Base-by-base conservation (phyloP, 306 rosid species). In the Acmispon strigosus region DNA sequence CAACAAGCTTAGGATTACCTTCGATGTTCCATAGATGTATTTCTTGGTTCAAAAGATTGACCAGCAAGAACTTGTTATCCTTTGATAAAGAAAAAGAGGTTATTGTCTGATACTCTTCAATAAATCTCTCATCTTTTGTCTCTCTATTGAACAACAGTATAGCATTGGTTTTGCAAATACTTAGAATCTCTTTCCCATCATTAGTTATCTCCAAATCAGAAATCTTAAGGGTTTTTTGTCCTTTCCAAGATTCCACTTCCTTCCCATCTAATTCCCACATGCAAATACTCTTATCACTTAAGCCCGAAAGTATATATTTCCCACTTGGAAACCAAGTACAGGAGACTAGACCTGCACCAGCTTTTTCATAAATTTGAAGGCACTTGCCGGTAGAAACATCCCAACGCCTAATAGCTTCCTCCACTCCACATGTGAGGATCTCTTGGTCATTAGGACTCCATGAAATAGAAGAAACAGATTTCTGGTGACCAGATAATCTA, bases 311-410 rank as follows among this genome's bases (percentile, higher is more conserved):
- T 80, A 95, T 76, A 81, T 80, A 73, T 77, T 86, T 89, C 49
- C 97, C 99, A 76, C 84, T 84, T 49, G 99, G 96, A 79, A 87
- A 86, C 99, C 99, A 95, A 65, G 96, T 82, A 81, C 99, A 91
- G 14, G 97, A 87, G 51, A 95, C 87, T 14, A 87, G 67, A 72
- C 91, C 92, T 67, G 76, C 47, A 54, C 92, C 91, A 71, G 84
- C 65, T 72, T 87, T 95, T 60, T 89, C 97, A 81, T 89, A 95
- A 74, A 95, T 70, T 66, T 82, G 91, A 66, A 91, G 92, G 77
- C 99, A 95, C 70, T 87, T 78, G 17, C 99, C 99, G 39, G 90
- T 74, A 44, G 92, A 80, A 75, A 91, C 96, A 81, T 91, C 96
- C 97, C 97, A 95, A 32, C 90, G 92, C 90, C 96, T 83, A 50